A percentile compares a stretch with the other conserved stretches of the same genome.
phyloP scores from a whole-genome alignment of 768 basidiomycete species.

The Tulasnella sp. region DNA sequence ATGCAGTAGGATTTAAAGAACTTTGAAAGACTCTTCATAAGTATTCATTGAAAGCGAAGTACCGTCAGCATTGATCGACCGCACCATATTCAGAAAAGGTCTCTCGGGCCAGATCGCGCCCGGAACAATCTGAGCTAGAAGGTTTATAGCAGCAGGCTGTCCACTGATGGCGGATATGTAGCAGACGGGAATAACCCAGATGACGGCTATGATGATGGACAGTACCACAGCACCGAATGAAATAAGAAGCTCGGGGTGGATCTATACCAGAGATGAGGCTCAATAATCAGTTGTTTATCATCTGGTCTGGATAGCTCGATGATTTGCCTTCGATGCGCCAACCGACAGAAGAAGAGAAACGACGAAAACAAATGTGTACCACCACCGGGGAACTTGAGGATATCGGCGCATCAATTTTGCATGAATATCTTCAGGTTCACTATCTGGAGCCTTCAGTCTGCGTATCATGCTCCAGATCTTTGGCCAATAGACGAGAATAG shows the following conservation, averaged over 20 bases:
- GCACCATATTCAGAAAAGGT: constrained; percentile 46
- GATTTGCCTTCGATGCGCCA: constrained; percentile 40
- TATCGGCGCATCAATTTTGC: constrained; percentile 48
- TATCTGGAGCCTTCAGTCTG: constrained; percentile 38
- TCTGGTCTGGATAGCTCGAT: too few species aligned
- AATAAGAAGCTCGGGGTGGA: constrained; percentile 57
- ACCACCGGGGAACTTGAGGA: constrained; percentile 43
- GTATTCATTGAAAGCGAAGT: too few species aligned
- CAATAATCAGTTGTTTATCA: background rate
- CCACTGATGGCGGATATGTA: constrained; percentile 47
- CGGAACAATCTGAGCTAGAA: constrained; percentile 45
- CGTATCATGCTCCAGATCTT: constrained; percentile 38
- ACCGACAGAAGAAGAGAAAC: constrained; percentile 40
- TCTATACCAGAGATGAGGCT: constrained; percentile 28
- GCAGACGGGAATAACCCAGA: constrained; percentile 46
- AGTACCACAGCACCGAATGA: constrained; percentile 41
- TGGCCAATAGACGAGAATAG: constrained; percentile 44
- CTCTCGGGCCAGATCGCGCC: constrained; percentile 44
- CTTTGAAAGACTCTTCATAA: too few species aligned
- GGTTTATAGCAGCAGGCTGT: constrained; percentile 42
- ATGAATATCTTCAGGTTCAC: constrained; percentile 46
- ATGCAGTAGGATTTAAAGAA: constrained; percentile 42
- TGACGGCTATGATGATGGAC: constrained; percentile 38
- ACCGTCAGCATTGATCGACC: too few species aligned
- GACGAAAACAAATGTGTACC: constrained; percentile 44